Base-by-base conservation (phyloP, 176 grass and related monocot genomes). In the Dendrocalamus sinicus region DNA sequence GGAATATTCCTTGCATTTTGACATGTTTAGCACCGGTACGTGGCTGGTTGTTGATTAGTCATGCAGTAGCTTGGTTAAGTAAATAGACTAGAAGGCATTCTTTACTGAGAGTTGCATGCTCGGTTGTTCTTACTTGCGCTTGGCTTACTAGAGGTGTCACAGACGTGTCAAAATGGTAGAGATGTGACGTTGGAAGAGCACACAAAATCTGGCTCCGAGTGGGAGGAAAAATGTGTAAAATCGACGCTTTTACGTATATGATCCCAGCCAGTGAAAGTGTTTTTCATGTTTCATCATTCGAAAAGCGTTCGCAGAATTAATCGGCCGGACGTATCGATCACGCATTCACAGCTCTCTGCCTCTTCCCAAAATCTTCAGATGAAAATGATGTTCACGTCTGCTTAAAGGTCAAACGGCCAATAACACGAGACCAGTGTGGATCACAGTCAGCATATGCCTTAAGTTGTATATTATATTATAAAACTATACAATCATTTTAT, bases 1-100 rank as follows among this genome's bases (percentile, higher is more conserved):
- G 32, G 51, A 76, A 68, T 76, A 84, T 84, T 79, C 54, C 10
- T 43, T 60, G 39, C n/a, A 66, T 67, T 67, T 40, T 85, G 37
- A 61, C 61, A 16, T 64, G 52, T 51, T 90, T 69, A 7, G 35
- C 12, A 2, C 26, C 37, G 19, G 10, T 40, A 81, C 40, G 50
- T 70, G 58, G 8, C 69, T 80, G 22, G 67, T 78, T 75, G 74
- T 80, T 74, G 70, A 76, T 85, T 44, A 66, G 85, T 81, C 75
- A 16, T 47, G 47, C 52, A 46, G 46, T 64, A 52, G 57, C 45
- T 73, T 72, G 76, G 62, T 85, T 19, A 20, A 72, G 80, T 78
- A 45, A 88, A 83, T 55, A 71, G 54, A n/a, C 41, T 1, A 63
- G 78, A 76, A 70, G 12, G 10, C 14, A 46, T 86, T 70, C 53